Evolutionary conservation across 176 grass and related monocot genomes (phyloP).

Genomic region (Juncus effusus): DNA sequence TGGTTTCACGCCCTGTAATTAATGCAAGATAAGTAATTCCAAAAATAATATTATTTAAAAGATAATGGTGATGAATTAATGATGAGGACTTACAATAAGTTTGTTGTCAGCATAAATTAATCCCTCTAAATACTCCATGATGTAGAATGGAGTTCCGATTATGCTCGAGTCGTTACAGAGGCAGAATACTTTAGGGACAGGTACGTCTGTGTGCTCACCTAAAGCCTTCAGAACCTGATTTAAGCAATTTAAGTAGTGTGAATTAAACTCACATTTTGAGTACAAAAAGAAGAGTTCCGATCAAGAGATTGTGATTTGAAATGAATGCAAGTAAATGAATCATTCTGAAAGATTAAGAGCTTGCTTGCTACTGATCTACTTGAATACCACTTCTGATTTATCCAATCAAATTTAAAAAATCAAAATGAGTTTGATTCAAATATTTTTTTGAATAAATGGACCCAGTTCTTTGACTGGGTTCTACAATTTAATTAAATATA

Average conservation of each 20-base stretch:
- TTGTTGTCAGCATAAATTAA: conserved; percentile 58
- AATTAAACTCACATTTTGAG: background rate
- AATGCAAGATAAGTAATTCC: conserved; percentile 9
- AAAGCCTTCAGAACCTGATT: conserved; percentile 85
- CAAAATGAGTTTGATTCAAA: background rate
- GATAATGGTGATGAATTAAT: background rate
- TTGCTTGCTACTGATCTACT: too few relatives aligned
- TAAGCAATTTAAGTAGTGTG: background rate
- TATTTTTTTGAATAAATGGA: too few relatives aligned
- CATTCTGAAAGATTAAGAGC: too few relatives aligned
- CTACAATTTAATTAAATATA: too few relatives aligned
- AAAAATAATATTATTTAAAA: background rate
- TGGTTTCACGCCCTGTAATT: conserved; percentile 46
- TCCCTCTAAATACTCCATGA: conserved; percentile 92
- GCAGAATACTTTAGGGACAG: conserved; percentile 90
- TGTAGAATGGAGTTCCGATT: conserved; percentile 87
- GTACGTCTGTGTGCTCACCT: conserved; percentile 55
- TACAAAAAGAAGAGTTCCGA: background rate
- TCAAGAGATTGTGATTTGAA: background rate
- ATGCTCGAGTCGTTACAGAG: conserved; percentile 74
- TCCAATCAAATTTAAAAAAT: too few relatives aligned
- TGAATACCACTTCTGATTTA: too few relatives aligned
- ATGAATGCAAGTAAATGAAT: background rate
- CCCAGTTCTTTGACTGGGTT: too few relatives aligned
- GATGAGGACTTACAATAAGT: conserved; percentile 36